Base-by-base conservation (phyloP, 768 basidiomycete genomes). In the Leccinum disarticulatum region DNA sequence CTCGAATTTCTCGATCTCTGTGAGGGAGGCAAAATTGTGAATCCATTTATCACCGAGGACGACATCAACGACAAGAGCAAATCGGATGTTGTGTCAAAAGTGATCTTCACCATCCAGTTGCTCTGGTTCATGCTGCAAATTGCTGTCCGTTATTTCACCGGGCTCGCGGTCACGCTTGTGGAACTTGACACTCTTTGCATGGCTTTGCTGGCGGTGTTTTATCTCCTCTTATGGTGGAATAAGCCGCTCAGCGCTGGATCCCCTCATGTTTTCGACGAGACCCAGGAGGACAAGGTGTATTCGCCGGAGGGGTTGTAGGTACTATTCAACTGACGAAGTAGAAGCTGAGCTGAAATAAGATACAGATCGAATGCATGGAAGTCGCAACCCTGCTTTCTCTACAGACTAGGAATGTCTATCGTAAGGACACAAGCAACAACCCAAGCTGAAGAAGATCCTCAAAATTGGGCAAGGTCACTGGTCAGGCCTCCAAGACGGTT, bases 11-110 rank as follows among this genome's bases (percentile, higher is more conserved):
- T 49, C 25, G 10, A 19, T 0, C 48, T 49, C 15, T 49, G 48
- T 4, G 4, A 17, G 14, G 3, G 3, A 6, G 48, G 25, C 7
- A 14, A 50, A 19, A 51, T 51, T 9, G 50, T 30, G 9, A 51
- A 53, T 33, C 52, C 30, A 7, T 4, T 35, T 3, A 15, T 59
- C 13, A 48, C 46, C 4, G 48, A 14, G 25, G 25, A 59, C 15
- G 58, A 59, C 3, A 54, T 56, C 22, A n/a, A 17, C 1, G 58
- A 59, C 22, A 59, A n/a, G 49, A 47, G 55, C 55, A 60, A 46
- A 33, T 52, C 55, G 2, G 59, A 56, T 47, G 47, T 11, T 13
- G 19, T 55, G 7, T 43, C 30, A 35, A 61, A 57, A 11, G 11
- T 35, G 13, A 33, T 57, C 13, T 48, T 57, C 6, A 1, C 4